Base-by-base conservation (phyloP, 805 yeast genomes). In the Suhomyces kilbournensis region DNA sequence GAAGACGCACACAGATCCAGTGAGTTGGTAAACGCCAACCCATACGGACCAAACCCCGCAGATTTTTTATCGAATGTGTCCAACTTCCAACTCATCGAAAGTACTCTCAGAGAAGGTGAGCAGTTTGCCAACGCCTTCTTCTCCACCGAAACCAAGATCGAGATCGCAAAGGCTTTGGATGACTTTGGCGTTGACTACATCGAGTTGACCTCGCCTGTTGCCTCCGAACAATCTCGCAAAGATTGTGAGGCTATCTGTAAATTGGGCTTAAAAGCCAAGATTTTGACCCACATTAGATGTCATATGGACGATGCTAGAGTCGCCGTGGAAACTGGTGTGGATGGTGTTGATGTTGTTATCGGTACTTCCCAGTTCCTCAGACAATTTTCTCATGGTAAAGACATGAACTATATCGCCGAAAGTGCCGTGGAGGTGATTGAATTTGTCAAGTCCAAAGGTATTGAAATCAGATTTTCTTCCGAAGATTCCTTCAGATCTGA, bases 91-190 rank as follows among this genome's bases (percentile, higher is more conserved):
- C 66, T 81, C 39, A 81, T 81, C 53, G 85, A 81, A 61, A 77
- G 83, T 26, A 81, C 85, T 20, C 71, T 81, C 52, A 79, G 85
- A 77, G 85, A 81, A 65, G 85, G 85, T 62, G 85, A 81, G 65
- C 85, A 81, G 64, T 81, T 81, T 58, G 85, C 85, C 60, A 81
- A 81, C 59, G 80, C 85, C n/a, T 81, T 81, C 58, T 81, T 81
- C 71, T 73, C 78, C 47, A 71, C 82, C 43, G 84, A 81, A 51
- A 80, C 72, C 67, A 81, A 81, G 67, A 72, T 81, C 45, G 80
- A 79, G 65, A 81, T 81, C 40, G 85, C 85, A 56, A 81, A 78
- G 66, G 85, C 85, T 45, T 67, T 81, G 57, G 84, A 80, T 59
- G 85, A 81, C 50, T 81, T 81, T 59, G 85, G 85, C 30, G 84